These are phyloP conservation scores for Henningerozyma blattae DNA, from an alignment of 805 yeast genomes.

Conservation along the genomic window DNA sequence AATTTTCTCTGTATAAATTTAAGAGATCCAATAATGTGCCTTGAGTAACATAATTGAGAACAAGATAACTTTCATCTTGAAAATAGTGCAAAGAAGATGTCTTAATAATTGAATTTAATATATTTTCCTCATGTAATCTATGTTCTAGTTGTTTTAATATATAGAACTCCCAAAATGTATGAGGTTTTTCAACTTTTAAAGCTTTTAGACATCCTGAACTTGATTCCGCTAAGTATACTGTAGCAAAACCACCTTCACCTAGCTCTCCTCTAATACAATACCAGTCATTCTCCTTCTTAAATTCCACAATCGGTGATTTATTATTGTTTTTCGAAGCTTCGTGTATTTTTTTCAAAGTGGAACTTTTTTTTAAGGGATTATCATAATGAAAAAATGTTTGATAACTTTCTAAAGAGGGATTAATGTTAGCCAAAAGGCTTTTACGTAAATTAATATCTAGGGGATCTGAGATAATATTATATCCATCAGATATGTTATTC, in stretches of 20 bases:
- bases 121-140: constrained; percentile 21
- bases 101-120: constrained; percentile 32
- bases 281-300: constrained; percentile 23
- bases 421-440: constrained; percentile 27
- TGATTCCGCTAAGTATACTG: constrained; percentile 60
- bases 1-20: constrained; percentile 29
- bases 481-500: not conserved
- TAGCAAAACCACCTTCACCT: constrained; percentile 76
- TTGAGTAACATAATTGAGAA: constrained; percentile 51
- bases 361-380: constrained; percentile 25
- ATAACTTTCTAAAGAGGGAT: constrained; percentile 26
- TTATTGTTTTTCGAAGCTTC: constrained; percentile 27
- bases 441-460: constrained; percentile 31
- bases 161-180: constrained; percentile 73
- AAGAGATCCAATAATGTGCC: constrained; percentile 68
- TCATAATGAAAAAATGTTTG: constrained; percentile 23
- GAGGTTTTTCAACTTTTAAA: constrained; percentile 58
- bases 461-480: constrained; percentile 28
- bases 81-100: constrained; percentile 43
- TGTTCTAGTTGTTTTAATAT: constrained; percentile 46
- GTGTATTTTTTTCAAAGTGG: constrained; percentile 27
- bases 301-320: constrained; percentile 24
- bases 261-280: constrained; percentile 33
- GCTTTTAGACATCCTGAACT: constrained; percentile 47
- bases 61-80: constrained; percentile 55